A percentile compares a stretch with the other conserved stretches of the same genome.
Evolutionary conservation across 495 filamentous ascomycete genomes (phyloP).

Genomic region (Zalerion maritima): DNA sequence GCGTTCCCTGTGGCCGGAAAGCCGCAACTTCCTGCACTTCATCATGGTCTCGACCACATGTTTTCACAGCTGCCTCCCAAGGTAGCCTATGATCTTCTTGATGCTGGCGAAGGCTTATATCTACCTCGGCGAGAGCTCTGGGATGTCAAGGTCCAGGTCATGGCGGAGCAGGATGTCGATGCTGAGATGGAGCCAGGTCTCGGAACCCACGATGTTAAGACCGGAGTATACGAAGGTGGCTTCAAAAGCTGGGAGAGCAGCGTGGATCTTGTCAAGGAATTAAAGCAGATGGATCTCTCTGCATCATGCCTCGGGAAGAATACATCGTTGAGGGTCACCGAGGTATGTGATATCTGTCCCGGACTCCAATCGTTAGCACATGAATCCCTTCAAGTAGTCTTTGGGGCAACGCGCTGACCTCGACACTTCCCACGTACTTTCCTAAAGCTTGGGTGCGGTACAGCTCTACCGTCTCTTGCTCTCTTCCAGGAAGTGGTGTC

Average conservation of each 20-base stretch:
- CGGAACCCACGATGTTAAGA: constrained; percentile 71
- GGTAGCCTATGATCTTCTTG: constrained; percentile 55
- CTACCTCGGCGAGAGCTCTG: constrained; percentile 81
- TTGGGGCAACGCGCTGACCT: too few relatives aligned
- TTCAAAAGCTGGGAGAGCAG: constrained; percentile 98
- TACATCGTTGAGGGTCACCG: constrained; percentile 43
- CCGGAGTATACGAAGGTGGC: constrained; percentile 91
- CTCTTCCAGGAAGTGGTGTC: constrained; percentile 56
- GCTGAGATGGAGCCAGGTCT: constrained; percentile 37
- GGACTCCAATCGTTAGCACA: neutral
- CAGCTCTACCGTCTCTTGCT: constrained; percentile 66
- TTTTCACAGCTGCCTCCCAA: constrained; percentile 59
- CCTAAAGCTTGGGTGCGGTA: constrained; percentile 73
- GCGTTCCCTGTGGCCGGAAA: constrained; percentile 35
- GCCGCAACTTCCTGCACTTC: constrained; percentile 30
- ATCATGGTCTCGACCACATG: constrained; percentile 34
- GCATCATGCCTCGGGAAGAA: too few relatives aligned
- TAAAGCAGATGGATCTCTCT: too few relatives aligned
- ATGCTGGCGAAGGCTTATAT: constrained; percentile 36
- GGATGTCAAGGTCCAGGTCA: constrained; percentile 85
- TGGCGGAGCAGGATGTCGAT: constrained; percentile 61
- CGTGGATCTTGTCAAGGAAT: constrained; percentile 65
- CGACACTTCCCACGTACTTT: constrained; percentile 12
- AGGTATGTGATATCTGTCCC: constrained; percentile 39
- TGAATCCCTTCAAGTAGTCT: too few relatives aligned